phyloP scores from a whole-genome alignment of 805 yeast species.

The Allodekkera sacchari region DNA sequence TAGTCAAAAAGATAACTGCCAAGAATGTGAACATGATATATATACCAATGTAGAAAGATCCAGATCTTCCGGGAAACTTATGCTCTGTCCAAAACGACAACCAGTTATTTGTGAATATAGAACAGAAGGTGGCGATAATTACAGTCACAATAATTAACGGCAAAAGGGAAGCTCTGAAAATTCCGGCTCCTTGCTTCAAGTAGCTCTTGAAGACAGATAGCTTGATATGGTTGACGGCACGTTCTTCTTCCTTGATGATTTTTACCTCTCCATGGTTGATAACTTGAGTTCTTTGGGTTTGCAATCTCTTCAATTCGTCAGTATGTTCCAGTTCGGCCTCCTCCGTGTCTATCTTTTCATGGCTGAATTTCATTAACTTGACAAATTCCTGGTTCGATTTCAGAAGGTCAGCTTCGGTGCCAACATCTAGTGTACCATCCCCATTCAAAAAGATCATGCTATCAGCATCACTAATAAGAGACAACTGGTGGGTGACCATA shows the following conservation, averaged over 20 bases:
- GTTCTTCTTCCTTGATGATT: slow-evolving; percentile 42
- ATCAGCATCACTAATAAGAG: slow-evolving; percentile 62
- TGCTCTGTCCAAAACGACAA: slow-evolving; percentile 70
- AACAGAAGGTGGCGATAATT: slow-evolving; percentile 38
- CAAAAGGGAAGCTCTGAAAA: slow-evolving; percentile 23
- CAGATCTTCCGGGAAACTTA: slow-evolving; percentile 37
- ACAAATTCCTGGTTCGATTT: slow-evolving; percentile 28
- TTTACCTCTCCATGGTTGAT: slow-evolving; percentile 24
- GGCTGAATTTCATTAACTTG: slow-evolving; percentile 31
- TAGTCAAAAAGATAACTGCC: slow-evolving; percentile 33
- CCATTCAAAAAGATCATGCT: slow-evolving; percentile 60
- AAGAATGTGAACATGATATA: slow-evolving; percentile 54
- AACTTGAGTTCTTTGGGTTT: slow-evolving; percentile 9
- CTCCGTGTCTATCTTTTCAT: slow-evolving; percentile 17
- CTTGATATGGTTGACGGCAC: slow-evolving; percentile 48
- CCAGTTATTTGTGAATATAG: slow-evolving; percentile 65
- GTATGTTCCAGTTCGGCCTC: slow-evolving; percentile 11
- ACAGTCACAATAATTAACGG: slow-evolving; percentile 20
- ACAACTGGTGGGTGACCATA: slow-evolving; percentile 78
- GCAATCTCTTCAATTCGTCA: slow-evolving; percentile 8
- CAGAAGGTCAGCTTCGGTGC: slow-evolving; percentile 48
- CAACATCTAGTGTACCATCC: slow-evolving; percentile 53
- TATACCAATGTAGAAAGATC: slow-evolving; percentile 64
- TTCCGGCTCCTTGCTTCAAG: slow-evolving; percentile 48
- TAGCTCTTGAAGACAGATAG: slow-evolving; percentile 42